phyloP scores from a whole-genome alignment of 2,329 filamentous ascomycete genomes.

The Elsinoe perseae region DNA sequence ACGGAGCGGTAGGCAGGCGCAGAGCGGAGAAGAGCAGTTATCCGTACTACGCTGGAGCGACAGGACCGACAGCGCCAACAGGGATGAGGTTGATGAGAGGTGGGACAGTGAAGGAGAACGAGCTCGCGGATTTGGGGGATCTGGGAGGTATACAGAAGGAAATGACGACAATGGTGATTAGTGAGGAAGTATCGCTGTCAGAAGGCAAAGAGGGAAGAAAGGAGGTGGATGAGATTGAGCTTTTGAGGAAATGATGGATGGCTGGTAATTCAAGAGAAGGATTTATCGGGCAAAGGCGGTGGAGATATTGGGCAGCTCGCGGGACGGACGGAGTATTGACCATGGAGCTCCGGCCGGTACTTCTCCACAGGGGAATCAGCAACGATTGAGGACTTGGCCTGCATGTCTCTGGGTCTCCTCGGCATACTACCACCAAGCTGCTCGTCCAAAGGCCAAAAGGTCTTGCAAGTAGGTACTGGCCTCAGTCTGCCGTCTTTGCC shows the following conservation, averaged over 20 bases:
- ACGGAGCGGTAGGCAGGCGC: not conserved
- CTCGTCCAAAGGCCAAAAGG: too few relatives aligned
- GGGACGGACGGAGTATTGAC: too few relatives aligned
- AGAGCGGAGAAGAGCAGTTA: not conserved
- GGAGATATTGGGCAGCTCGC: too few relatives aligned
- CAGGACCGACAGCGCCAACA: not conserved
- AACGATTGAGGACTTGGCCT: too few relatives aligned
- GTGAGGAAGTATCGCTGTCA: not conserved
- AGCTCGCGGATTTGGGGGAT: not conserved
- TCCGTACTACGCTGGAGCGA: not conserved
- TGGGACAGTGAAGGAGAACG: not conserved
- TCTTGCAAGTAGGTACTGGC: too few relatives aligned
- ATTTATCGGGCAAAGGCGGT: not conserved
- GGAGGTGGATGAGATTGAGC: conserved; percentile 3
- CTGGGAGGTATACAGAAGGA: not conserved
- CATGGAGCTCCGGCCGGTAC: too few relatives aligned
- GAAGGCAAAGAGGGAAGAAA: not conserved
- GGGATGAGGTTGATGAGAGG: not conserved
- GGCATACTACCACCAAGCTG: too few relatives aligned
- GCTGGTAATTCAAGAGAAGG: not conserved
- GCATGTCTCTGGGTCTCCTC: too few relatives aligned
- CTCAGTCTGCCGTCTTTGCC: too few relatives aligned
- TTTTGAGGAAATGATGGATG: not conserved
- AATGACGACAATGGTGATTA: not conserved
- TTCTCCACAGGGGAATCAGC: too few relatives aligned